Evolutionary conservation across 345 rosid genomes (phyloP), one percentile per base, ranked within the genome.

Genomic region (Mallotus nudiflorus): DNA sequence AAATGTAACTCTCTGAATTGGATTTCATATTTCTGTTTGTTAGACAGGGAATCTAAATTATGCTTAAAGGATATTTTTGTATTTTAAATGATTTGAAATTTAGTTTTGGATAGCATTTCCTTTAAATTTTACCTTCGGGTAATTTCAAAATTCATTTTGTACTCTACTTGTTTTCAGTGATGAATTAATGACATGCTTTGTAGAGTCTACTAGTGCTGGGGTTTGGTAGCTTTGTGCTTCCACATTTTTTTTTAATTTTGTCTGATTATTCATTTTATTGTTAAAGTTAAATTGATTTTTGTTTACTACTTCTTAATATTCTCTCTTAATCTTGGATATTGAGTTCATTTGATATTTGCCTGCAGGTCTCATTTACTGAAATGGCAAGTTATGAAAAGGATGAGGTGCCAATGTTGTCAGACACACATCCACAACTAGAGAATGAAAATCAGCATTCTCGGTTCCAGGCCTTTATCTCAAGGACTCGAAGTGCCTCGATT

Each of bases 401-500:
- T 77, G 88, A 86, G 58, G 55, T 81, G 19, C 94, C 97, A 3
- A 85, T 88, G 90, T 84, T 88, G 62, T 83, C 86, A 59, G 75
- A 79, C 58, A 58, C 75, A 22, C 73, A 73, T 67, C 77, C 37
- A 5, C 83, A 71, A 45, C 37, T 31, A 48, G 44, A 77, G 7
- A 76, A 76, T 70, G 82, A 78, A 58, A 51, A 66, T 65, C 19
- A 44, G 53, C 73, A 83, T 72, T 78, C 86, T 77, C 82, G 52
- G 64, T 66, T 55, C 62, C 83, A 80, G 46, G 61, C 69, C 22
- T 73, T 78, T 72, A 48, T 77, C 63, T 66, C 83, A 37, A 80
- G 86, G 85, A 75, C 77, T 52, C 84, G 79, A 65, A 91, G 92
- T 60, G 84, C 83, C n/a, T 90, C 98, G 2, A 68, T 87, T 53